phyloP scores from a whole-genome alignment of 2,329 filamentous ascomycete genomes.

The Akanthomyces lecanii region DNA sequence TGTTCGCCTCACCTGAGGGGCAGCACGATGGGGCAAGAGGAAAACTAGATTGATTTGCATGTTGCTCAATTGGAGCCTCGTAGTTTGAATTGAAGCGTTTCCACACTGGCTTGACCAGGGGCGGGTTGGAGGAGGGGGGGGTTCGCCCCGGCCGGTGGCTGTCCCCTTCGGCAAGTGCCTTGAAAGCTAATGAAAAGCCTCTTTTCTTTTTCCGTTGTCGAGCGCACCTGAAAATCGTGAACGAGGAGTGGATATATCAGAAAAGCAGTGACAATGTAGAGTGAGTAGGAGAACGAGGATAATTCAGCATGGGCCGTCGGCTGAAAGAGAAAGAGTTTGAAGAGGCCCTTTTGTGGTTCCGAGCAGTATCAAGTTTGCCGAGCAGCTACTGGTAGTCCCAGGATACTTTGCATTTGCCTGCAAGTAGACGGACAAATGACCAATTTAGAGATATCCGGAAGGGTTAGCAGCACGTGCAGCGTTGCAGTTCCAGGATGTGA shows the following conservation, averaged over 20 bases:
- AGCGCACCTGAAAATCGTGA: too few species aligned
- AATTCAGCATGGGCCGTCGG: background rate
- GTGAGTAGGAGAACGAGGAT: too few species aligned
- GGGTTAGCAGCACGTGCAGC: background rate
- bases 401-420: background rate
- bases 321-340: background rate
- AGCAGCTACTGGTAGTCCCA: too few species aligned
- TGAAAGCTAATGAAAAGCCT: too few species aligned
- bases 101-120: background rate
- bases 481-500: background rate
- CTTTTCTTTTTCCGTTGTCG: too few species aligned
- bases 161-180: background rate
- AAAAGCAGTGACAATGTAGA: background rate
- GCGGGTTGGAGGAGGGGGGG: background rate
- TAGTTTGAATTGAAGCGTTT: background rate
- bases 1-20: slow-evolving; percentile 11
- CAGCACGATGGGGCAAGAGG: background rate
- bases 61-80: background rate
- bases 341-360: background rate
- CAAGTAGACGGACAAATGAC: too few species aligned
- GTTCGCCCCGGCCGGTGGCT: background rate
- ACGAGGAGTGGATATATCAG: background rate
- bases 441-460: background rate
- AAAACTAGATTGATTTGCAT: background rate
- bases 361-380: background rate